Percentiles rank a stretch among this genome's conserved stretches.
These are phyloP conservation scores for Lactarius trivialis DNA, from an alignment of 768 basidiomycete species.

Conservation along the genomic window DNA sequence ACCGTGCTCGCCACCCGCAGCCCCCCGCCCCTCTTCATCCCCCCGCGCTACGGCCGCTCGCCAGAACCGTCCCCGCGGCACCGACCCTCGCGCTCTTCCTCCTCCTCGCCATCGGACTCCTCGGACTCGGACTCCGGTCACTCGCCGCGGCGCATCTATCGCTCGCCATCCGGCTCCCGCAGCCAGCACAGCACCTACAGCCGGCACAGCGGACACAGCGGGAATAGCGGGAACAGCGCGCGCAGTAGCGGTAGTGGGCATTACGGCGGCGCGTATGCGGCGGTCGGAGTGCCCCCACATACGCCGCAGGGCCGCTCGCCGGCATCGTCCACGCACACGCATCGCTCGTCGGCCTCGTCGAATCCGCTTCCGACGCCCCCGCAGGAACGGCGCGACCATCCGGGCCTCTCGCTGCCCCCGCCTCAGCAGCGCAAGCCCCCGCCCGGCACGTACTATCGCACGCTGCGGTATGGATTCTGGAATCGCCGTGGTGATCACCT, in stretches of 20 bases:
- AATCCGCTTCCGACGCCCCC: slow-evolving; percentile 17
- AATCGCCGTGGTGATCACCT: slow-evolving; percentile 72
- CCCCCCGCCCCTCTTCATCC: slow-evolving; percentile 29
- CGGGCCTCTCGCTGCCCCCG: slow-evolving; percentile 23
- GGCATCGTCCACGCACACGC: slow-evolving; percentile 16
- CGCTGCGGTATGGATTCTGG: slow-evolving; percentile 57
- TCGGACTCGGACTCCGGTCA: slow-evolving; percentile 13
- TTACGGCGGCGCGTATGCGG: neutral
- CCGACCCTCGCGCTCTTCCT: slow-evolving; percentile 35
- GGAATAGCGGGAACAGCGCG: neutral
- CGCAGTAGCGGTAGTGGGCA: neutral
- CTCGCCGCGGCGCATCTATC: neutral
- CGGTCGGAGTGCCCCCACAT: neutral
- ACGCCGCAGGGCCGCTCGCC: slow-evolving; percentile 21
- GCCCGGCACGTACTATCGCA: slow-evolving; percentile 26
- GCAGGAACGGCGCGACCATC: slow-evolving; percentile 20
- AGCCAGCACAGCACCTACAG: slow-evolving; percentile 8
- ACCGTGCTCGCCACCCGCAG: slow-evolving; percentile 26
- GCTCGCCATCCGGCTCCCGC: slow-evolving; percentile 7
- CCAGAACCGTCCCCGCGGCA: slow-evolving; percentile 27
- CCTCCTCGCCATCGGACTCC: neutral
- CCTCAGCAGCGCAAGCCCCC: slow-evolving; percentile 29
- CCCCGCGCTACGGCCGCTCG: slow-evolving; percentile 36
- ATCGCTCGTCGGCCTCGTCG: slow-evolving; percentile 16
- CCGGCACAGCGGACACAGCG: neutral